Evolutionary conservation across 306 rosid genomes (phyloP).

Genomic region (Acacia confusa): DNA sequence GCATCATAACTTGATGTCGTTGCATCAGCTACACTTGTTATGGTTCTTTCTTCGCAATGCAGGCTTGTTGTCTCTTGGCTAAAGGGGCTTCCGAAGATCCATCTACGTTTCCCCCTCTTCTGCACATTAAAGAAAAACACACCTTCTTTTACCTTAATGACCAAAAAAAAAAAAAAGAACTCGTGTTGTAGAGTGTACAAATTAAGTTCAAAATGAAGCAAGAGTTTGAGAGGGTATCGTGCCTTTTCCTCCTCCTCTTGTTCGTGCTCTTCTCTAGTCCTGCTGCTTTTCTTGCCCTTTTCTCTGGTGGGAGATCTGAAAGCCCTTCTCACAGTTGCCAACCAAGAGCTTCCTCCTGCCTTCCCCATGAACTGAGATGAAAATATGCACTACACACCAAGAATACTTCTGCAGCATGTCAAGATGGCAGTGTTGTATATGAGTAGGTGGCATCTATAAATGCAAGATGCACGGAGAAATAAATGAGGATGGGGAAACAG

Average conservation of each 20-base stretch:
- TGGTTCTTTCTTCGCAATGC: constrained; percentile 28
- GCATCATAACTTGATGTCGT: constrained; percentile 4
- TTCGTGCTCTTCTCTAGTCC: constrained; percentile 49
- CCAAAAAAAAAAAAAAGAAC: background rate
- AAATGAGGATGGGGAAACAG: background rate
- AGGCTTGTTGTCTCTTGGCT: constrained; percentile 37
- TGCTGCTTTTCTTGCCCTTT: constrained; percentile 35
- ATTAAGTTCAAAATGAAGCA: background rate
- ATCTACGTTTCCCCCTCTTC: constrained; percentile 61
- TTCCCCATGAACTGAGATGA: constrained; percentile 42
- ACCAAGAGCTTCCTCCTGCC: constrained; percentile 52
- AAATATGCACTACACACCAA: background rate
- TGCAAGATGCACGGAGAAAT: constrained; percentile 14
- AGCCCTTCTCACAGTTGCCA: constrained; percentile 51
- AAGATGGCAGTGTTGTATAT: background rate
- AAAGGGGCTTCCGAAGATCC: constrained; percentile 51
- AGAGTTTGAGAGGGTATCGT: background rate
- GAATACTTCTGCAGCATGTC: background rate
- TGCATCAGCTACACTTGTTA: constrained; percentile 22
- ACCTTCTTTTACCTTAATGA: background rate
- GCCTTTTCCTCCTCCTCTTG: constrained; percentile 56
- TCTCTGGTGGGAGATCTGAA: constrained; percentile 54
- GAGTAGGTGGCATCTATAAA: constrained; percentile 19
- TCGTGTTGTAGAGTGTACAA: background rate
- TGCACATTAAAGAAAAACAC: constrained; percentile 9